Base-by-base conservation (phyloP, 2,329 filamentous ascomycete species). In the Coniochaeta pulveracea region DNA sequence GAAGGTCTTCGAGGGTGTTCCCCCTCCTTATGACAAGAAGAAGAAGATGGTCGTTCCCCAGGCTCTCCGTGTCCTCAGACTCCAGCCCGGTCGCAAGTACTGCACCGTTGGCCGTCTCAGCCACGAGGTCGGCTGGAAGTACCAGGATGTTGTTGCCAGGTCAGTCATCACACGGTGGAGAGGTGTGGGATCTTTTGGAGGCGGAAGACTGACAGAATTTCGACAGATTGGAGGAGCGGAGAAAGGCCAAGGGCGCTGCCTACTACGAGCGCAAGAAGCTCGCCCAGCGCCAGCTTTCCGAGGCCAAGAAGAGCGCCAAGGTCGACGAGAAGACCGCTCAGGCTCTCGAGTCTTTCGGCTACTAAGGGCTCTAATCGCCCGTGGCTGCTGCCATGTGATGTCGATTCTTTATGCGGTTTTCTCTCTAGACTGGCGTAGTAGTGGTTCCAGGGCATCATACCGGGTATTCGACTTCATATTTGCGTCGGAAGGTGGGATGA, bases 191-290 rank as follows among this genome's bases (percentile, higher is more conserved):
- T n/a, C n/a, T n/a, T n/a, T n/a, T n/a, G n/a, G n/a, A n/a, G n/a
- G n/a, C n/a, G n/a, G n/a, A 37, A n/a, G 25, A 28, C 30, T 33
- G 39, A 51, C 21, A 23, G 8, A n/a, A 23, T n/a, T n/a, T n/a
- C n/a, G 22, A 31, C 56, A 96, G 91, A 69, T 79, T 98, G 59
- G 91, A 98, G 78, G 91, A 98, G 79, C 80, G 89, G 69, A 85
- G 91, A 76, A 98, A 98, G 78, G 89, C 93, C 66, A 98, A 96
- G 85, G 82, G 86, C 59, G 78, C 83, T 53, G 91, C 91, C 63
- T 98, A 95, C 83, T 96, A 96, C 79, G 88, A 93, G 77, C 86
- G 88, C 78, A 98, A 96, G 91, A 94, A 93, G 85, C 77, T 85
- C 51, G 83, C 83, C 53, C 76, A 81, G 63, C 84, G 82, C 76